These are phyloP conservation scores for Penicillium sp. DNA, from an alignment of 2,329 filamentous ascomycete genomes.

Conservation along the genomic window DNA sequence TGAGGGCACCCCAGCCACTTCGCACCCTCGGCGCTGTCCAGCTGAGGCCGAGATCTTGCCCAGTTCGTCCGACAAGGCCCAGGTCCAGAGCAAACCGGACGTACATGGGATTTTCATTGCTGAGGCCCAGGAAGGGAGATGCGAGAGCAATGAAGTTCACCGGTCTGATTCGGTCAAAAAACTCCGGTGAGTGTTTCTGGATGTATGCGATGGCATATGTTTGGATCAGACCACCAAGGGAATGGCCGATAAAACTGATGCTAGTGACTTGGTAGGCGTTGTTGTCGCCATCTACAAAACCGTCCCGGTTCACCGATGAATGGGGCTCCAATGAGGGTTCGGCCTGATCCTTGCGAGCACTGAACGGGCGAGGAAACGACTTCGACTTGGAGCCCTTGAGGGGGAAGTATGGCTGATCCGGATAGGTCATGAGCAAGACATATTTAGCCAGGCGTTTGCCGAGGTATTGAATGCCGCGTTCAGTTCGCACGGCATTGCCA, in stretches of 20 bases:
- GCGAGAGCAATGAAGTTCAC: conserved; percentile 89
- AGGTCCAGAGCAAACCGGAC: conserved; percentile 97
- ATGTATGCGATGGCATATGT: conserved; percentile 96
- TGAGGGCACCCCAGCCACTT: conserved; percentile 84
- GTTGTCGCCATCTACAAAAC: conserved; percentile 45
- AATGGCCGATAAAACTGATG: conserved; percentile 93
- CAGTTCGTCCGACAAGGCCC: conserved; percentile 91
- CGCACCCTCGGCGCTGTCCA: conserved; percentile 86
- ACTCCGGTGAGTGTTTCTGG: conserved; percentile 88
- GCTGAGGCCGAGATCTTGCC: conserved; percentile 89
- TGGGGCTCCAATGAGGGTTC: conserved; percentile 32
- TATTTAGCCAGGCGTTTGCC: conserved; percentile 93
- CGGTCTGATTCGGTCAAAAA: conserved; percentile 81
- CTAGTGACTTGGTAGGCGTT: conserved; percentile 79
- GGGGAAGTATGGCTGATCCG: conserved; percentile 85
- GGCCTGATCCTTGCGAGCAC: conserved; percentile 34
- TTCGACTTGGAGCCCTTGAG: conserved; percentile 54
- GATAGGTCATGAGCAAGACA: conserved; percentile 84
- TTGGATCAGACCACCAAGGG: conserved; percentile 83
- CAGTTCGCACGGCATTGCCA: conserved; percentile 86
- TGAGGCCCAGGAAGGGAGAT: conserved; percentile 83
- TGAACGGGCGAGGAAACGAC: conserved; percentile 50
- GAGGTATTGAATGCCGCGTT: conserved; percentile 93
- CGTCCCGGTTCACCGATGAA: conserved; percentile 40
- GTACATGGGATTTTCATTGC: conserved; percentile 96